Base-by-base conservation (phyloP, 1,284 basidiomycete genomes). In the Cutaneotrichosporon sp. region DNA sequence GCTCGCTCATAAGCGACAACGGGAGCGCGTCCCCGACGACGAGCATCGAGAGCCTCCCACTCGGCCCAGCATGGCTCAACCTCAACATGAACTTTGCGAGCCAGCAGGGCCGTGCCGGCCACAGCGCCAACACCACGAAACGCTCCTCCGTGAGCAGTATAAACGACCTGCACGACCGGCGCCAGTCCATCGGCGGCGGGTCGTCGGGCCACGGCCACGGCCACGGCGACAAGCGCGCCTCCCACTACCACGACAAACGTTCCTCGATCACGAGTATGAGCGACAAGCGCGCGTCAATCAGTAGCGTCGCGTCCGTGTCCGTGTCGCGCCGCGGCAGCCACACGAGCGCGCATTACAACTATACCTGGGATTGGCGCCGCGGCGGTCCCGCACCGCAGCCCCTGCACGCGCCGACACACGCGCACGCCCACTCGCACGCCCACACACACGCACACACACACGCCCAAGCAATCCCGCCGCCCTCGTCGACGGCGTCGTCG, bases 1-100 rank as follows among this genome's bases (percentile, higher is more conserved):
- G 53, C 39, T 49, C 50, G 30, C 26, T 59, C 15, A 36, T 55
- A 12, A 55, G 53, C 45, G 57, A 59, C 53, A 47, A 21, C n/a
- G 49, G 49, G 9, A 41, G 49, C 21, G 20, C 36, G 5, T 55
- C 53, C 13, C 57, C 57, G 4, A 56, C 55, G 1, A 55, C 42
- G 4, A 51, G 47, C 8, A 39, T 59, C 10, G 57, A 59, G 40
- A 52, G 51, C 26, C 51, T 59, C n/a, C 12, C 47, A 2, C 44
- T 55, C 15, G 43, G 43, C 2, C 47, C 50, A 15, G 21, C 39
- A 8, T 51, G 43, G 43, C 43, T 45, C 43, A 45, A 45, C 33
- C 18, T 45, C 10, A 45, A 45, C 43, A 9, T 45, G 17, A 45
- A 18, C 4, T 10, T 45, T 7, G 17, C 43, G 18, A 33, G n/a